Percentiles rank a stretch among this genome's conserved stretches.
These are phyloP conservation scores for Blastobotrys elegans DNA, from an alignment of 1,139 yeast genomes.

Conservation along the genomic window DNA sequence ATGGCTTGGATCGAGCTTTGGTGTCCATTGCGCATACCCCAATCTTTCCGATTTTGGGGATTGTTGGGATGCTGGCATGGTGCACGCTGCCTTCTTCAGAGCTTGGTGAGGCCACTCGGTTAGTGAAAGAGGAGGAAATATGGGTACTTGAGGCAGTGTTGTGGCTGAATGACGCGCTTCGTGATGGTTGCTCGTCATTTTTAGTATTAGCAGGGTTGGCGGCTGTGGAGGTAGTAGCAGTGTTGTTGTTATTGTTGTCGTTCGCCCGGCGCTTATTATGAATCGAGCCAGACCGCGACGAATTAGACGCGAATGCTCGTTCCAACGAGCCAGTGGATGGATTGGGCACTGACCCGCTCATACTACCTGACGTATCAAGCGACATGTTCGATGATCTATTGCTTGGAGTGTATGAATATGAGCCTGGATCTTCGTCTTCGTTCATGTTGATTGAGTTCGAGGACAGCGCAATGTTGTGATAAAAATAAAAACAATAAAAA, in stretches of 20 bases:
- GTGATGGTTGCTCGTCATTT: neutral
- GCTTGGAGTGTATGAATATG: slow-evolving; percentile 11
- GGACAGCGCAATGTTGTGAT: neutral
- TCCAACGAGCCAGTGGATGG: neutral
- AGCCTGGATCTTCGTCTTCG: slow-evolving; percentile 8
- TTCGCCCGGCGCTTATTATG: neutral
- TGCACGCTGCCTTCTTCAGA: neutral
- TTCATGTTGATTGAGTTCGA: too few relatives aligned
- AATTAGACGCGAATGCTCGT: neutral
- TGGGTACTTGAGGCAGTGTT: neutral
- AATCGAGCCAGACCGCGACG: neutral
- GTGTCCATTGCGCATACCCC: slow-evolving; percentile 99
- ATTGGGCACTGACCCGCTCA: neutral
- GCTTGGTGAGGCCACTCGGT: neutral
- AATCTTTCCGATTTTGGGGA: slow-evolving; percentile 82
- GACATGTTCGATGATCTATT: slow-evolving; percentile 7
- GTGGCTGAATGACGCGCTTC: neutral
- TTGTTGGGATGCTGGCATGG: neutral
- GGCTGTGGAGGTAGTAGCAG: neutral
- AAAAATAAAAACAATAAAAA: neutral
- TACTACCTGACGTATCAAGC: neutral
- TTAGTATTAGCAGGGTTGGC: neutral
- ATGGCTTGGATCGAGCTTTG: slow-evolving; percentile 92
- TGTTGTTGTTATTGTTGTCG: neutral
- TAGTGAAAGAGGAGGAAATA: neutral